phyloP scores from a whole-genome alignment of 1,284 basidiomycete genomes.

The Ganoderma sinense region DNA sequence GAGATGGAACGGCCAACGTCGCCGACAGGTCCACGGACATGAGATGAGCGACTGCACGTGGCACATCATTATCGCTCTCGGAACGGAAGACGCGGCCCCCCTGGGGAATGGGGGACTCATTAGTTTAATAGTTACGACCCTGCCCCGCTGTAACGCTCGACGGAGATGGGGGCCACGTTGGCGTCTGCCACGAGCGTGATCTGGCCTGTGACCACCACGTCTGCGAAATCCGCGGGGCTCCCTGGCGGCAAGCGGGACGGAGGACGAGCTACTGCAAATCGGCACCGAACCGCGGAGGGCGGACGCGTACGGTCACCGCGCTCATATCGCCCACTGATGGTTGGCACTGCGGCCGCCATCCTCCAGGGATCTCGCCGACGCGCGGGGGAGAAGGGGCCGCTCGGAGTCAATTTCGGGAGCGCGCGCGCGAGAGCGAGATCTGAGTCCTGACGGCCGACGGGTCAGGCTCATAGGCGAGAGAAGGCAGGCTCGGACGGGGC shows the following conservation, averaged over 20 bases:
- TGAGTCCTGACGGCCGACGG: background rate
- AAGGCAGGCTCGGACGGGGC: background rate
- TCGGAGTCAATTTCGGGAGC: background rate
- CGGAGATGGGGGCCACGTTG: background rate
- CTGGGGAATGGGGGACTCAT: too few relatives aligned
- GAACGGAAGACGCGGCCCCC: too few relatives aligned
- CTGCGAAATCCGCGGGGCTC: too few relatives aligned
- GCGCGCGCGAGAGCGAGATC: background rate
- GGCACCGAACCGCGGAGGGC: background rate
- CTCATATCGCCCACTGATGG: slow-evolving; percentile 2
- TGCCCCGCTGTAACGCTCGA: too few relatives aligned
- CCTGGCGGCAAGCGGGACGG: too few relatives aligned
- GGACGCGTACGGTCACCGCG: background rate
- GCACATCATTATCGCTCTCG: too few relatives aligned
- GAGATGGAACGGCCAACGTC: too few relatives aligned
- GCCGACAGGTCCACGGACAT: too few relatives aligned
- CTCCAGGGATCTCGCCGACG: background rate
- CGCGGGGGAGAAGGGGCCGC: background rate
- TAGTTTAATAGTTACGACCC: too few relatives aligned
- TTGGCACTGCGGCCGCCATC: background rate
- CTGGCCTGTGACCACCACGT: background rate
- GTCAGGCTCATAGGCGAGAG: background rate
- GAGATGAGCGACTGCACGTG: too few relatives aligned
- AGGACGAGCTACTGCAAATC: background rate
- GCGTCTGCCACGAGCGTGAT: background rate